Conservation (phyloP, 2,329 filamentous ascomycete genomes). For the Microsporum audouinii region DNA sequence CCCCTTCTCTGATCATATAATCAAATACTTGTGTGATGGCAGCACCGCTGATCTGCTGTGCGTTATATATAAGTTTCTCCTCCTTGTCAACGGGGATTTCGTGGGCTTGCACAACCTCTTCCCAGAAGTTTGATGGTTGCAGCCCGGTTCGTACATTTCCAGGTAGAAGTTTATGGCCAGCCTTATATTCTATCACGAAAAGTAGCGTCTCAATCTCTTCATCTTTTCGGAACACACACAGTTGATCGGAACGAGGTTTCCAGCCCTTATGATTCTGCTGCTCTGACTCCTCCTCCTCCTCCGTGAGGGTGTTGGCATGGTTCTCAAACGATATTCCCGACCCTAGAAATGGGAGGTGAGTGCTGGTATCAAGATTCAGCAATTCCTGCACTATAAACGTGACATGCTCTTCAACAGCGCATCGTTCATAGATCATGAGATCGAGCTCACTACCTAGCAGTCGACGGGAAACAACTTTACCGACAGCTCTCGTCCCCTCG, state of each 20-base stretch:
- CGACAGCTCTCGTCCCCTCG: not conserved
- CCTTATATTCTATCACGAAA: not conserved
- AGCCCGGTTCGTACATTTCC: not conserved
- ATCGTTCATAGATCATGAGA: not conserved
- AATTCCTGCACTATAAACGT: not conserved
- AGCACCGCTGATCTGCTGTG: not conserved
- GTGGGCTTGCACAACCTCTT: not conserved
- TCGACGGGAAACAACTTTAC: not conserved
- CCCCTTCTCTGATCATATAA: not conserved
- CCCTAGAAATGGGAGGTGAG: not conserved
- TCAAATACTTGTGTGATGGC: not conserved
- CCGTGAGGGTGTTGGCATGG: not conserved
- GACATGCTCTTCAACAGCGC: not conserved
- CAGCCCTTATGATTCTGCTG: not conserved
- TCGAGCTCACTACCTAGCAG: not conserved
- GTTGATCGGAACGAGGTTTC: not conserved
- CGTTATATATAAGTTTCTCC: not conserved
- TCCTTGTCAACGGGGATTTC: not conserved
- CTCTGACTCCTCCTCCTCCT: too few species aligned
- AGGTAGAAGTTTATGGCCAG: not conserved
- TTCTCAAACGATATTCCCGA: not conserved
- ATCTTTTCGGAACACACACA: not conserved
- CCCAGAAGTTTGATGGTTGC: not conserved
- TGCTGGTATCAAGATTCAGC: not conserved
- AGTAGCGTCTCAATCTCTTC: not conserved